Base-by-base conservation (phyloP, 2,329 filamentous ascomycete species). In the Diaporthe sp. region DNA sequence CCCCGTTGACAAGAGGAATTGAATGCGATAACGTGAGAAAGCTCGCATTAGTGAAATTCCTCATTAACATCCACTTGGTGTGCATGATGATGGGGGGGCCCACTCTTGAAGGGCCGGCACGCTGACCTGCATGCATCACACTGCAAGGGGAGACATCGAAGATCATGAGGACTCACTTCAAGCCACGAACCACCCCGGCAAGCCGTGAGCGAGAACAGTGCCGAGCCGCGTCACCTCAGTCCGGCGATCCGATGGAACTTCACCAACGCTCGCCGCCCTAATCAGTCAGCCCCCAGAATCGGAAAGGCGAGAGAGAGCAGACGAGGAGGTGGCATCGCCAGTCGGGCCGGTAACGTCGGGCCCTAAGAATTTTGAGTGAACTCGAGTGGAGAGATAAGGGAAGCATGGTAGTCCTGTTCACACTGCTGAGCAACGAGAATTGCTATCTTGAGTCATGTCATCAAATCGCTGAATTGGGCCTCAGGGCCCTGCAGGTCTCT, bases 381-480 rank as follows among this genome's bases (percentile, higher is more conserved):
- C 13, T 28, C 46, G 49, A 44, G 53, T 28, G 44, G 34, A 22
- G 28, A 75, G 74, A 76, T 76, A 73, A 76, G 61, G 25, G 31
- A 62, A 62, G 34, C 70, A 51, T 22, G 31, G 37, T 46, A n/a
- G 13, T 53, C 53, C 61, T 34, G 42, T 57, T 39, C 10, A 0
- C 10, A 31, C 39, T 73, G 34, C 51, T 73, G 71, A 75, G 74
- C 39, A 61, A 39, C 39, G 46, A n/a, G 72, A 53, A 73, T 49
- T 73, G 34, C 61, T 73, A 46, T 68, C 37, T 42, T 51, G 34
- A 53, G 60, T 61, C 72, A 60, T 46, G 55, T 31, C 57, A 72
- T 60, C 44, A 72, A 72, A 61, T 42, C 15, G 57, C 31, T 51
- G 49, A n/a, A 61, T 22, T 51, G 31, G 44, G 53, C 42, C 55